phyloP scores from a whole-genome alignment of 768 basidiomycete genomes.

The Tubosaeta sp. region DNA sequence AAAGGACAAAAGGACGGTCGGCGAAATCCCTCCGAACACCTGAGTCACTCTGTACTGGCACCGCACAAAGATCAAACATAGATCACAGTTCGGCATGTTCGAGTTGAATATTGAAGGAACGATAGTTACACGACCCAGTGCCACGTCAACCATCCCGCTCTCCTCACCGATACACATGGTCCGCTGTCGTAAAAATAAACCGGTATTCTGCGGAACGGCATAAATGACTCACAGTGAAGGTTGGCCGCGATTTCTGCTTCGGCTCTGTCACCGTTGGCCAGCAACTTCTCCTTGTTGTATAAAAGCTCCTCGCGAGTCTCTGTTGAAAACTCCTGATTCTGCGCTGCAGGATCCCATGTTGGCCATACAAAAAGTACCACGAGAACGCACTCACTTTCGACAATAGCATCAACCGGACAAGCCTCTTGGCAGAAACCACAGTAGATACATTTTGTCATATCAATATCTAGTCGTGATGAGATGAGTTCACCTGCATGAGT shows the following conservation, averaged over 20 bases:
- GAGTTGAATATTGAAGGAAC: slow-evolving; percentile 4
- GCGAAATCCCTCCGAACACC: background rate
- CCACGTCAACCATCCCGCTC: slow-evolving; percentile 3
- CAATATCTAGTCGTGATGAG: slow-evolving; percentile 63
- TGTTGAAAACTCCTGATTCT: slow-evolving; percentile 96
- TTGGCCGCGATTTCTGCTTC: slow-evolving; percentile 99
- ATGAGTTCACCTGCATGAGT: background rate
- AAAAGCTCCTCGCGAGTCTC: slow-evolving; percentile 97
- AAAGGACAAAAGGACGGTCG: background rate
- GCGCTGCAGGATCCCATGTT: slow-evolving; percentile 48
- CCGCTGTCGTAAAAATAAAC: slow-evolving; percentile 47
- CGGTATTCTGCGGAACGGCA: slow-evolving; percentile 7
- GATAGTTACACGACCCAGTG: slow-evolving; percentile 24
- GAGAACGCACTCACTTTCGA: slow-evolving; percentile 72
- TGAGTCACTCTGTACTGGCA: background rate
- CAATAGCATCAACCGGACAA: slow-evolving; percentile 98
- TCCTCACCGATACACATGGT: slow-evolving; percentile 79
- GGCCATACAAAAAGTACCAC: slow-evolving; percentile 3
- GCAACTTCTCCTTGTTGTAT: slow-evolving; percentile 98
- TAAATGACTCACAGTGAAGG: slow-evolving; percentile 54
- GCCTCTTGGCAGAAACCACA: slow-evolving; percentile 99
- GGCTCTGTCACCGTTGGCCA: slow-evolving; percentile 92
- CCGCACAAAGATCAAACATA: slow-evolving; percentile 1
- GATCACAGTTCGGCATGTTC: slow-evolving; percentile 1
- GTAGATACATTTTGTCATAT: slow-evolving; percentile 99